Conservation (phyloP, 257 asterid species). For the Gentiana dahurica region DNA sequence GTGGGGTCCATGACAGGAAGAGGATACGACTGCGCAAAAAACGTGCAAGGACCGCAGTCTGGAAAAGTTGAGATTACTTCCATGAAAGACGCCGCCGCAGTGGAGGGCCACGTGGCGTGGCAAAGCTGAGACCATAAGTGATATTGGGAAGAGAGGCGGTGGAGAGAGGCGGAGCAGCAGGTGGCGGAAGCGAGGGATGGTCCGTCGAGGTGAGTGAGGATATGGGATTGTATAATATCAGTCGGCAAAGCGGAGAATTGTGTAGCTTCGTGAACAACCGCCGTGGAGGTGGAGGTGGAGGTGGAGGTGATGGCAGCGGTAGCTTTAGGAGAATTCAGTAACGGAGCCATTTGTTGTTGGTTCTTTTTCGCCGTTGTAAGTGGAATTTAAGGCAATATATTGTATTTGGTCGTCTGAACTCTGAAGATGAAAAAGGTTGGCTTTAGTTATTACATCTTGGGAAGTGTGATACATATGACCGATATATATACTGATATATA, state of each 20-base stretch:
- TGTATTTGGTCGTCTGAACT: too few relatives aligned
- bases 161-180: constrained; percentile 54
- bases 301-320: not conserved
- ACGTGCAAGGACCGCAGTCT: constrained; percentile 55
- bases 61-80: constrained; percentile 42
- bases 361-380: not conserved
- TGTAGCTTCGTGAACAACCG: constrained; percentile 12
- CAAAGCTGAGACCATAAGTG: constrained; percentile 51
- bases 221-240: constrained; percentile 47
- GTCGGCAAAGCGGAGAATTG: constrained; percentile 39
- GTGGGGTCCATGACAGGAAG: constrained; percentile 11
- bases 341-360: not conserved
- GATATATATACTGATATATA: too few relatives aligned
- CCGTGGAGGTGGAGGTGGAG: constrained; percentile 16
- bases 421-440: too few relatives aligned
- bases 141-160: constrained; percentile 37
- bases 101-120: constrained; percentile 78
- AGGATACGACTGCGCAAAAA: constrained; percentile 49
- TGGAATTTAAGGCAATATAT: not conserved
- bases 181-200: constrained; percentile 46
- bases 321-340: not conserved
- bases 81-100: constrained; percentile 29
- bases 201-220: constrained; percentile 61
- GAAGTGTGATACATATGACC: too few relatives aligned
- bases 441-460: too few relatives aligned